Percentiles rank a stretch among this genome's conserved stretches.
phyloP scores from a whole-genome alignment of 2,329 filamentous ascomycete species.

The Rutstroemia sp. region DNA sequence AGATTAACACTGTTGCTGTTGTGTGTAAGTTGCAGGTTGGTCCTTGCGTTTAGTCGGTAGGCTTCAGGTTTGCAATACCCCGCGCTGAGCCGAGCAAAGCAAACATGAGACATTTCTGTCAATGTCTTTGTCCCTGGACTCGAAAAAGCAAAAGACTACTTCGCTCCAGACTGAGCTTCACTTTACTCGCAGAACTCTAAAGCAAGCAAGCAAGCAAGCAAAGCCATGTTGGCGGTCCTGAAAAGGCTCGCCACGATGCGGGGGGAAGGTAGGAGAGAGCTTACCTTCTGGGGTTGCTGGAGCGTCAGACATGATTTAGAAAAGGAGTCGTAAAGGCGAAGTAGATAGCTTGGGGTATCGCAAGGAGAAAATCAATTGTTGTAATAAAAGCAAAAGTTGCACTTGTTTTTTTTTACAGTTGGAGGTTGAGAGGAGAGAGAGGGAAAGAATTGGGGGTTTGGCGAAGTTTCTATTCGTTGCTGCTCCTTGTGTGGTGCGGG shows the following conservation, averaged over 20 bases:
- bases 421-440: not conserved
- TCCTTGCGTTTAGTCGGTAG: not conserved
- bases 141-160: not conserved
- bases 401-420: not conserved
- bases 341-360: too few relatives aligned
- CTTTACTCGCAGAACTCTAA: too few relatives aligned
- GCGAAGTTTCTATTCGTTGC: conserved; percentile 5
- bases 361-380: conserved; percentile 1
- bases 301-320: conserved; percentile 18
- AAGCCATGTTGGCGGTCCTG: not conserved
- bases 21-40: not conserved
- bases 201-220: not conserved
- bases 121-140: not conserved
- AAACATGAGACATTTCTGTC: not conserved
- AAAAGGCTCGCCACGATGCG: not conserved
- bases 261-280: conserved; percentile 10
- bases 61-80: conserved; percentile 1
- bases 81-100: not conserved
- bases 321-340: not conserved
- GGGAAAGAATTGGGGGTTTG: conserved; percentile 4
- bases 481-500: not conserved
- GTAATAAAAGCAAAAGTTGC: conserved; percentile 10
- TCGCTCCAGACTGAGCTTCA: too few relatives aligned
- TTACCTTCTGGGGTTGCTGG: conserved; percentile 26
- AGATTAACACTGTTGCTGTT: not conserved